Conservation (phyloP, 2,329 filamentous ascomycete genomes). For the Monilinia aucupariae region DNA sequence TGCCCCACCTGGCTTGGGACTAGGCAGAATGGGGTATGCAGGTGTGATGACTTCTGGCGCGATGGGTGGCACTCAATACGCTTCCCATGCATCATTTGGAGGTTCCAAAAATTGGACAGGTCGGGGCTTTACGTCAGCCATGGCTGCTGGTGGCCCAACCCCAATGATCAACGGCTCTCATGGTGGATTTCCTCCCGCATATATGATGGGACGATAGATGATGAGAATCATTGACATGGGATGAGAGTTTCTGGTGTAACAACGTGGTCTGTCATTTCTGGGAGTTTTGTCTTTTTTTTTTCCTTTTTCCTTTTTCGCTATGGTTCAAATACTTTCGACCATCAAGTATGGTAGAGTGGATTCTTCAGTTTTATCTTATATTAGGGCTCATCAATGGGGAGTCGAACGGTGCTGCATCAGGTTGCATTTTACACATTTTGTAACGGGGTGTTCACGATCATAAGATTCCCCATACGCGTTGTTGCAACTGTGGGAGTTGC, state of each 20-base stretch:
- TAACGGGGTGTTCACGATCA: conserved; percentile 35
- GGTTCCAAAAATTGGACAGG: conserved; percentile 32
- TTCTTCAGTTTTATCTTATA: conserved; percentile 23
- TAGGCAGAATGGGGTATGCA: conserved; percentile 30
- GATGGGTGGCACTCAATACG: conserved; percentile 29
- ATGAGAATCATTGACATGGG: conserved; percentile 8
- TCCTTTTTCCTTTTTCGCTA: conserved; percentile 13
- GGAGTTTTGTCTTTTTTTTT: conserved; percentile 13
- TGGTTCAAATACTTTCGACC: neutral
- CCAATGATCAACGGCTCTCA: conserved; percentile 32
- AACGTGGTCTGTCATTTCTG: conserved; percentile 16
- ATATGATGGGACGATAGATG: conserved; percentile 37
- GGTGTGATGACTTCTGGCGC: conserved; percentile 24
- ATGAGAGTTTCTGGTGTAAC: neutral
- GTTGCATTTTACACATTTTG: conserved; percentile 29
- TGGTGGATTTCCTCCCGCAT: conserved; percentile 34
- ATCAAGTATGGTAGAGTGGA: conserved; percentile 10
- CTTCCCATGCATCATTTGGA: conserved; percentile 24
- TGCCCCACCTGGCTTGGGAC: conserved; percentile 65
- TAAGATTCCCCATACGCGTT: conserved; percentile 36
- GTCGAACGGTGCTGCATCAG: conserved; percentile 29
- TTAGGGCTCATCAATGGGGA: conserved; percentile 29
- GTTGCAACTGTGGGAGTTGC: conserved; percentile 33
- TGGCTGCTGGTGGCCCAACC: conserved; percentile 32
- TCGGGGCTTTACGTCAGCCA: conserved; percentile 28